Evolutionary conservation across 164 flowering plant species (phyloP).

Genomic region (Vitis riparia): DNA sequence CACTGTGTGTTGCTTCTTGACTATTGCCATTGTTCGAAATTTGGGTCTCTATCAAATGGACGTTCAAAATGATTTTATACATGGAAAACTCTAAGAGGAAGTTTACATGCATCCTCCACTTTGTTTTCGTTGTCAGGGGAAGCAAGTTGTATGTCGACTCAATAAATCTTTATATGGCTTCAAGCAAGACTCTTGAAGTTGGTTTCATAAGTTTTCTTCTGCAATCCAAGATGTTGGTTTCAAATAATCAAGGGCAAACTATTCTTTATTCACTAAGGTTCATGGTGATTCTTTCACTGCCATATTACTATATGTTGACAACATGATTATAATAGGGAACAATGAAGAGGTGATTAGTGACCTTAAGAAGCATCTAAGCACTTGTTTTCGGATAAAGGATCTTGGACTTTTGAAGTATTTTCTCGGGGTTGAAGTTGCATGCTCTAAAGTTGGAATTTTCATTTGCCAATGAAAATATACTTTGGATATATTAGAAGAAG

Average conservation of each 20-base stretch:
- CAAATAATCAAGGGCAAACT: neutral
- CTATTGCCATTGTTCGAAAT: neutral
- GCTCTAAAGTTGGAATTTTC: neutral
- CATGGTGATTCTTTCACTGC: neutral
- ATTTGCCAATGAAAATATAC: conserved; percentile 6
- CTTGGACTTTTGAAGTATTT: conserved; percentile 7
- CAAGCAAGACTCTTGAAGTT: conserved; percentile 11
- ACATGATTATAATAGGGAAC: conserved; percentile 1
- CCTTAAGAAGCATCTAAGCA: neutral
- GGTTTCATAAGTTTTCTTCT: conserved; percentile 1
- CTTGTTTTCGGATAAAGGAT: conserved; percentile 7
- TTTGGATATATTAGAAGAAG: neutral
- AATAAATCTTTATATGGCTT: conserved; percentile 5
- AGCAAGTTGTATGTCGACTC: neutral
- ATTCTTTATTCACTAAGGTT: conserved; percentile 1
- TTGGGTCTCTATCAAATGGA: conserved; percentile 14
- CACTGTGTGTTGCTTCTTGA: neutral
- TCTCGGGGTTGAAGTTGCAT: conserved; percentile 10
- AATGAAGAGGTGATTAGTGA: neutral
- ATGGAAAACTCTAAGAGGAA: conserved; percentile 2
- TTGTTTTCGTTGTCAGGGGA: neutral
- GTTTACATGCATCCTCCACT: conserved; percentile 1
- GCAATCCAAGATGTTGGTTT: neutral
- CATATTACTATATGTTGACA: conserved; percentile 11
- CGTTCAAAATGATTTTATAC: conserved; percentile 5